A percentile compares a stretch with the other conserved stretches of the same genome.
Conservation (phyloP, 2,329 filamentous ascomycete species). For the Aspergillus arachidicola region DNA sequence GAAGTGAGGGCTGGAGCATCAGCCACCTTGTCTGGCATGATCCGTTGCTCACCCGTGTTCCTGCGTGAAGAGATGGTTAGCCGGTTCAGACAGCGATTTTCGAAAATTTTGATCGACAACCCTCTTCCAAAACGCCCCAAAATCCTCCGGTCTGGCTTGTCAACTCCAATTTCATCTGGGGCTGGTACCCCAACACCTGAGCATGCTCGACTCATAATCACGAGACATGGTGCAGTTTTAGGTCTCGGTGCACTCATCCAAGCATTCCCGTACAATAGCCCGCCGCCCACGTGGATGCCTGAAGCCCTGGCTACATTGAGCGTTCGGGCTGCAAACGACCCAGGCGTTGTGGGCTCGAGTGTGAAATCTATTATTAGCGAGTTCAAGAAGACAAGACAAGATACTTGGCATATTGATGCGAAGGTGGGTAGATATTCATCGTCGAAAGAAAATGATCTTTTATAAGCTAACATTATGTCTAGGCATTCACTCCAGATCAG, state of each 20-base stretch:
- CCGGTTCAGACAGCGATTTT: conserved; percentile 77
- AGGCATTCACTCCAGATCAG: conserved; percentile 87
- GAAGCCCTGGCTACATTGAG: conserved; percentile 86
- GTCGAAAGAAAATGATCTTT: not conserved
- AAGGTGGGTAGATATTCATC: conserved; percentile 66
- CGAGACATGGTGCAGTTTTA: conserved; percentile 85
- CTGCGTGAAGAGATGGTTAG: conserved; percentile 79
- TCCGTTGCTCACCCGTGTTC: conserved; percentile 82
- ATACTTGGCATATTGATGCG: conserved; percentile 97
- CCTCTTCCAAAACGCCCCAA: conserved; percentile 75
- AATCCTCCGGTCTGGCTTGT: conserved; percentile 36
- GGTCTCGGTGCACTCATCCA: conserved; percentile 89
- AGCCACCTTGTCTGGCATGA: conserved; percentile 94
- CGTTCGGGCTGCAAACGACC: conserved; percentile 80
- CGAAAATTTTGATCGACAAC: conserved; percentile 74
- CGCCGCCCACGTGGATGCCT: conserved; percentile 91
- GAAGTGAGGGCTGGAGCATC: conserved; percentile 94
- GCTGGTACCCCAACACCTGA: conserved; percentile 54
- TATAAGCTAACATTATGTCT: conserved; percentile 8
- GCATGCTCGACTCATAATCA: conserved; percentile 74
- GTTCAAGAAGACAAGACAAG: conserved; percentile 99
- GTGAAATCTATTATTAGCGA: conserved; percentile 93
- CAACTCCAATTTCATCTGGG: conserved; percentile 47
- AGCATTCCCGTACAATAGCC: conserved; percentile 93
- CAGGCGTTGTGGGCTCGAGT: conserved; percentile 90